Evolutionary conservation across 169 alveolate genomes (phyloP).

Genomic region (Plasmodium cynomolgi): DNA sequence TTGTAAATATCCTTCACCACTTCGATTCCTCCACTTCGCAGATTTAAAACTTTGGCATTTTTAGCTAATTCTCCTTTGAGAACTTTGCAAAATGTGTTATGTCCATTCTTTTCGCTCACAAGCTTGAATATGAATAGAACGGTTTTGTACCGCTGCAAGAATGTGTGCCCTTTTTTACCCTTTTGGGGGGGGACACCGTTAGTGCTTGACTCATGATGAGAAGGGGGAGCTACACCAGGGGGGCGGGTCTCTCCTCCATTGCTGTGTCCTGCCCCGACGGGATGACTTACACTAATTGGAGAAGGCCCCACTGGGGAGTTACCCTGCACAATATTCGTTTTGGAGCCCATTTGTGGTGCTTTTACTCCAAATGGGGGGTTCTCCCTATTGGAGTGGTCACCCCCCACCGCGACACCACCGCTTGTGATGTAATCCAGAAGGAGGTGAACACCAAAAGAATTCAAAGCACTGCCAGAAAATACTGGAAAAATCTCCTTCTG

Average conservation of each 20-base stretch:
- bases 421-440: constrained; percentile 47
- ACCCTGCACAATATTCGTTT: not conserved
- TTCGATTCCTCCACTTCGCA: constrained; percentile 61
- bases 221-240: not conserved
- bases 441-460: constrained; percentile 52
- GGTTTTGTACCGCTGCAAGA: not conserved
- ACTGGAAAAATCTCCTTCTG: constrained; percentile 33
- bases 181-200: not conserved
- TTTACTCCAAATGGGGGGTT: not conserved
- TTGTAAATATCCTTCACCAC: constrained; percentile 76
- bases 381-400: not conserved
- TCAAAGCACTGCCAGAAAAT: constrained; percentile 69
- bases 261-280: not conserved
- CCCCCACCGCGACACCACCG: not conserved
- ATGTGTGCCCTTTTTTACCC: not conserved
- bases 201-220: not conserved
- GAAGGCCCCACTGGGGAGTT: not conserved
- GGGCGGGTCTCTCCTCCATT: not conserved
- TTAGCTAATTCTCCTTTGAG: constrained; percentile 69
- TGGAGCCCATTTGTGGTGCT: not conserved
- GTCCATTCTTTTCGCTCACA: constrained; percentile 69
- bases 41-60: constrained; percentile 50
- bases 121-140: constrained; percentile 67
- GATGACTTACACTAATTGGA: not conserved
- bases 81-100: constrained; percentile 38